Evolutionary conservation across 495 filamentous ascomycete genomes (phyloP), one percentile per base, ranked within the genome.

Genomic region (Tuber indicum): DNA sequence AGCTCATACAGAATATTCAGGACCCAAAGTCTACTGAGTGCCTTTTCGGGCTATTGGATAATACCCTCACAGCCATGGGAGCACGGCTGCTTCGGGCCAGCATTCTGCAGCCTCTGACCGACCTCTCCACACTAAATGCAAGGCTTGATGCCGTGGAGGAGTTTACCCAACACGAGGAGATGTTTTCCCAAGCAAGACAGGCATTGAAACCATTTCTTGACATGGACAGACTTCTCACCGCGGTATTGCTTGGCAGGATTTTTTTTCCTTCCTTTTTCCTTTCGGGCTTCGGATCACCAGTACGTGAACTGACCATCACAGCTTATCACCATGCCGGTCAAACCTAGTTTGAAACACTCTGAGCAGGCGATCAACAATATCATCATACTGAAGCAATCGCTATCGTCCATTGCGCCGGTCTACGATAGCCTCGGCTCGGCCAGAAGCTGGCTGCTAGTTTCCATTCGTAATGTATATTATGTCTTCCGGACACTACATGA

Each of bases 71-170:
- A 0, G 93, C 92, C 0, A 97, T 97, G 91, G 96, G 96, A 4
- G 87, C 92, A 5, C 88, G 96, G 62, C 84, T 97, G 46, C 87
- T 98, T 14, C 87, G 93, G 75, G 91, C 90, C 78, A 95, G 91
- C 75, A 90, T 98, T 58, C 86, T 98, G 36, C 96, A 98, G 81
- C 96, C 96, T n/a, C 91, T 92, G 6, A 98, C 92, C 0, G 89
- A 93, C 47, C 42, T 80, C 71, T 76, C 77, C 39, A 80, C 77
- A 14, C 86, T 92, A 72, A 86, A 86, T 73, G 88, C 87, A 52
- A 88, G 96, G 71, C 92, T 92, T 76, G 93, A 97, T 81, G 93
- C 95, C 0, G 85, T 98, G 1, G 92, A 94, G 76, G 95, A 97
- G 80, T 85, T 99, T 41, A 91, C 90, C 0, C 89, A 89, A 1